These are phyloP conservation scores for Tricholoma matsutake DNA, from an alignment of 768 basidiomycete species.

Conservation along the genomic window DNA sequence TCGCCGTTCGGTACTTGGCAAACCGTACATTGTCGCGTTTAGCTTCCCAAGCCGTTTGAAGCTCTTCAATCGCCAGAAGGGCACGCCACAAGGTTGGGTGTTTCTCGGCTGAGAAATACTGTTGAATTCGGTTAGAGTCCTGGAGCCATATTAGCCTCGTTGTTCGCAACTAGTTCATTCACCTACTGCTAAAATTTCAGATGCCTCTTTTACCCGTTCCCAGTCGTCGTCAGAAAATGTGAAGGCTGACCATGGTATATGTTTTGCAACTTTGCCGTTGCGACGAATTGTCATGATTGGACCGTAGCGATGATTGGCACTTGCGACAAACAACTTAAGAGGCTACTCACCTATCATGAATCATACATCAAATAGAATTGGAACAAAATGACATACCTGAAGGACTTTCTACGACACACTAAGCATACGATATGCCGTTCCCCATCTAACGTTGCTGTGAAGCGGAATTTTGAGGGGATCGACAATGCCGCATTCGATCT, in stretches of 20 bases:
- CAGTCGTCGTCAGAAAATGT: neutral
- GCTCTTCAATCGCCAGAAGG: too few relatives aligned
- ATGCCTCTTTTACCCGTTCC: neutral
- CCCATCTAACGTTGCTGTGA: too few relatives aligned
- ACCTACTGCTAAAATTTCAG: neutral
- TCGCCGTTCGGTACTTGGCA: neutral
- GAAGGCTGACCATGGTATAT: too few relatives aligned
- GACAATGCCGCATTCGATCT: too few relatives aligned
- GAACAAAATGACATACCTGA: neutral
- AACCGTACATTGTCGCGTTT: too few relatives aligned
- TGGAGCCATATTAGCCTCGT: neutral
- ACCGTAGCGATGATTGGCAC: neutral
- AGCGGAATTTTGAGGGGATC: too few relatives aligned
- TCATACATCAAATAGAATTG: neutral
- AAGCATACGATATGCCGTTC: too few relatives aligned
- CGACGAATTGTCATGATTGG: neutral
- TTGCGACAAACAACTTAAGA: neutral
- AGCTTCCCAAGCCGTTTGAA: too few relatives aligned
- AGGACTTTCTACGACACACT: neutral
- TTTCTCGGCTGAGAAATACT: slow-evolving; percentile 23
- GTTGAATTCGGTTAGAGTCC: slow-evolving; percentile 20
- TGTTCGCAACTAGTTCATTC: neutral
- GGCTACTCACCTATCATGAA: neutral
- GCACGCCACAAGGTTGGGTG: slow-evolving; percentile 23
- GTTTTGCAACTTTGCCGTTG: neutral